Percentiles rank a stretch among this genome's conserved stretches.
phyloP scores from a whole-genome alignment of 345 rosid species.

The Ceriops tagal region DNA sequence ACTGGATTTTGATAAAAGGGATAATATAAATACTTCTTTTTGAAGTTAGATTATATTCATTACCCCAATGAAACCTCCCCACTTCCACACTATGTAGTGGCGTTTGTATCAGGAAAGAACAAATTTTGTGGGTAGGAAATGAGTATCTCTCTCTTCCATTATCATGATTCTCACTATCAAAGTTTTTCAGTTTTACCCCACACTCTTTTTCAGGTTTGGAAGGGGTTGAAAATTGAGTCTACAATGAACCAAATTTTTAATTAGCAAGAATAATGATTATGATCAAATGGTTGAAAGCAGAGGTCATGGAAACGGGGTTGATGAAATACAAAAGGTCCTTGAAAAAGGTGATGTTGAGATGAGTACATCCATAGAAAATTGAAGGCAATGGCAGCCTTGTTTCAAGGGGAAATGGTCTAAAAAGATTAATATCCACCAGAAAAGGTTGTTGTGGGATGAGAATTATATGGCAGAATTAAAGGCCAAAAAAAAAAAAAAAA shows the following conservation, averaged over 20 bases:
- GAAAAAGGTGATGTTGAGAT: constrained; percentile 47
- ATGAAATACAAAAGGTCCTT: constrained; percentile 26
- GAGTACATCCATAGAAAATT: constrained; percentile 44
- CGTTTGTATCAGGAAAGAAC: constrained; percentile 2
- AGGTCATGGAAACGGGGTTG: constrained; percentile 34
- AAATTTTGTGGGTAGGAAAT: background rate
- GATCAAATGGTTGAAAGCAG: constrained; percentile 24
- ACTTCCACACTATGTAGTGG: constrained; percentile 14
- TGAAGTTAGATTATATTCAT: constrained; percentile 25
- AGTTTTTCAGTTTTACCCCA: constrained; percentile 6
- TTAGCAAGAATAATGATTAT: constrained; percentile 33
- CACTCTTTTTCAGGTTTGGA: background rate
- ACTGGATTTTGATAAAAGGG: constrained; percentile 27
- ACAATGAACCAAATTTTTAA: constrained; percentile 13
- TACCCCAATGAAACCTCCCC: constrained; percentile 36
- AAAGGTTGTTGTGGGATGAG: constrained; percentile 40
- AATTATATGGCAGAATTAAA: constrained; percentile 34
- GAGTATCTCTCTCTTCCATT: constrained; percentile 1
- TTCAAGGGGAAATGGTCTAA: constrained; percentile 38
- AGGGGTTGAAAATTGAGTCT: constrained; percentile 30
- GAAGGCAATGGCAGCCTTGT: constrained; percentile 42
- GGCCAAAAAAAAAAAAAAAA: background rate
- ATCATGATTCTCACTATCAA: constrained; percentile 13
- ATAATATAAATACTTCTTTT: constrained; percentile 7
- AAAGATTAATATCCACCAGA: constrained; percentile 40